Evolutionary conservation across 129 eudicot species (phyloP), one percentile per base, ranked within the genome.

Genomic region (Flaveria robusta): DNA sequence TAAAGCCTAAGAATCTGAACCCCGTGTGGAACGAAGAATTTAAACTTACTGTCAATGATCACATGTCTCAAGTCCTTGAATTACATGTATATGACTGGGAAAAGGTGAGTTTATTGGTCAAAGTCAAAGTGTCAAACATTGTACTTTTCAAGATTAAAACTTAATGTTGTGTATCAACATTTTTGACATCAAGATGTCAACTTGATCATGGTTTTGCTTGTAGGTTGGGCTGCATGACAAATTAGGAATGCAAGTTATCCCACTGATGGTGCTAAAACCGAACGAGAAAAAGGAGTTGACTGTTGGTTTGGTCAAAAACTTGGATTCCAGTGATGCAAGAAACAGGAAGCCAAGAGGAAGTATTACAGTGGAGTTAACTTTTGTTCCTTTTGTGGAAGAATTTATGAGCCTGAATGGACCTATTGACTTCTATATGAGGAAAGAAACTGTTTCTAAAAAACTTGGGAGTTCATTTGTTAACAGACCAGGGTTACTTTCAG

Each of bases 11-110:
- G n/a, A 88, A 83, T 72, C 22, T 88, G 39, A 88, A 88, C 74
- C 90, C 93, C 0, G 86, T 43, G 59, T 88, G 93, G 90, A 86
- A 88, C 9, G 93, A 88, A 79, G 84, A 81, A 20, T 88, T 86
- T 62, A 86, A 86, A 71, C 83, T 88, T 47, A 88, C 83, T 3
- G 88, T 88, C 9, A 83, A 88, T 46, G 93, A 86, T 66, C 88
- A 83, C 51, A 79, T 76, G 84, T 71, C 85, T 71, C 93, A 88
- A 59, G 86, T 83, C 66, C 93, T 88, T 79, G 77, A 88, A 68
- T 51, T 88, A 27, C 88, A 79, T 50, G 83, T 88, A 67, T 83
- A 66, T 29, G 93, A 88, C 62, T 88, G 93, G 90, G 93, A 88
- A 74, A 88, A 88, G 93, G 93, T 88, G 43, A 14, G 11, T 14